These are phyloP conservation scores for Picea abies DNA, from an alignment of 83 land plant genomes.

Conservation along the genomic window DNA sequence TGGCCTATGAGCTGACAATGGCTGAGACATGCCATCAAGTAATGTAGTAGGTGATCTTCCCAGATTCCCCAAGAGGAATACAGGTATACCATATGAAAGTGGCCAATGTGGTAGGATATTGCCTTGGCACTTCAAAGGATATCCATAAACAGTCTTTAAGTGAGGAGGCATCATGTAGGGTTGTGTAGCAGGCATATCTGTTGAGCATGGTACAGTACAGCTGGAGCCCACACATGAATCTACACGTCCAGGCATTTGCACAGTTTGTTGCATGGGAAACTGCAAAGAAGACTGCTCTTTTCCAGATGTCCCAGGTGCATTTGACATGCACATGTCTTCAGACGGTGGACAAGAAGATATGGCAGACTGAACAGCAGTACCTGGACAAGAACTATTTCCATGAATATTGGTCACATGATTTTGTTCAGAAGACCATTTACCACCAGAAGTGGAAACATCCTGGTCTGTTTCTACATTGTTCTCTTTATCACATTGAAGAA, in stretches of 20 bases:
- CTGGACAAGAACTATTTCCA: background rate
- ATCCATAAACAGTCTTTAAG: background rate
- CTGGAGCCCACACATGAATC: background rate
- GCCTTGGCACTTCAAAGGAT: background rate
- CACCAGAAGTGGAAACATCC: background rate
- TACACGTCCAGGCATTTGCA: background rate
- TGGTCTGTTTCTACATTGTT: background rate
- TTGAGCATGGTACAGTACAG: background rate
- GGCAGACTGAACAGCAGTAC: background rate
- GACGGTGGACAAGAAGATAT: background rate
- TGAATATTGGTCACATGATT: background rate
- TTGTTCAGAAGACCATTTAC: background rate
- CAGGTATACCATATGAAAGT: slow-evolving; percentile 15
- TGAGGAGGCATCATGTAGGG: background rate
- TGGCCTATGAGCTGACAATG: slow-evolving; percentile 4
- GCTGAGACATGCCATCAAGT: background rate
- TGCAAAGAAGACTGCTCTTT: background rate
- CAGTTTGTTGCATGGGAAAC: background rate
- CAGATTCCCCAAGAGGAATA: background rate
- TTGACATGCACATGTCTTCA: background rate
- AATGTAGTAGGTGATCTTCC: background rate
- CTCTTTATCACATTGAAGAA: background rate
- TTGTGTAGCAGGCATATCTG: background rate
- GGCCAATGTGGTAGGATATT: background rate
- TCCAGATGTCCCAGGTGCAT: background rate